Percentiles rank a stretch among this genome's conserved stretches.
These are phyloP conservation scores for Pterocarpus macrocarpus DNA, from an alignment of 306 rosid species.

Conservation along the genomic window DNA sequence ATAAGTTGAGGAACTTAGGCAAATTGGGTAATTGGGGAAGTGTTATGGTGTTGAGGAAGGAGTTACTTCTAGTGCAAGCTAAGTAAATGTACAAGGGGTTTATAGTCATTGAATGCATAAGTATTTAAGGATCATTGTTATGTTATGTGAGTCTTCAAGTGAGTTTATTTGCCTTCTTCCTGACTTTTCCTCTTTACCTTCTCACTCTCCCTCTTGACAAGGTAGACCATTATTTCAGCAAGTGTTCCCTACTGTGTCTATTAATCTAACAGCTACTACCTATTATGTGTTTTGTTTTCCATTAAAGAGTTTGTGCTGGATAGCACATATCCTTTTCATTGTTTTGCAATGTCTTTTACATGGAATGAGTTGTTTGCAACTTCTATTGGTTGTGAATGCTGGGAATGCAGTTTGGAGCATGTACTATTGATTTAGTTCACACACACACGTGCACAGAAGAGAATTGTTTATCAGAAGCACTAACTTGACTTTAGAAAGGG, in stretches of 20 bases:
- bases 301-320: background rate
- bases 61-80: background rate
- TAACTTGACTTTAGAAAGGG: constrained; percentile 1
- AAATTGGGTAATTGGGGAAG: background rate
- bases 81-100: background rate
- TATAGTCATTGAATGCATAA: background rate
- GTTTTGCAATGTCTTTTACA: background rate
- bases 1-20: background rate
- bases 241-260: background rate
- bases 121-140: background rate
- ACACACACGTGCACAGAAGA: background rate
- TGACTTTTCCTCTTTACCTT: background rate
- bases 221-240: background rate
- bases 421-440: background rate
- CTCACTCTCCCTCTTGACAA: background rate
- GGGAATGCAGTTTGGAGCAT: background rate
- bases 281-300: background rate
- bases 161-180: background rate
- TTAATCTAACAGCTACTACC: background rate
- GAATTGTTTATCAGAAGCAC: background rate
- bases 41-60: background rate
- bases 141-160: background rate
- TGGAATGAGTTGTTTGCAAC: background rate
- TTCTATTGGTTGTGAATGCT: background rate
- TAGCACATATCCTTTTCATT: background rate